Evolutionary conservation across 2,329 filamentous ascomycete species (phyloP), one percentile per base, ranked within the genome.

Genomic region (Fusarium bulbicola): DNA sequence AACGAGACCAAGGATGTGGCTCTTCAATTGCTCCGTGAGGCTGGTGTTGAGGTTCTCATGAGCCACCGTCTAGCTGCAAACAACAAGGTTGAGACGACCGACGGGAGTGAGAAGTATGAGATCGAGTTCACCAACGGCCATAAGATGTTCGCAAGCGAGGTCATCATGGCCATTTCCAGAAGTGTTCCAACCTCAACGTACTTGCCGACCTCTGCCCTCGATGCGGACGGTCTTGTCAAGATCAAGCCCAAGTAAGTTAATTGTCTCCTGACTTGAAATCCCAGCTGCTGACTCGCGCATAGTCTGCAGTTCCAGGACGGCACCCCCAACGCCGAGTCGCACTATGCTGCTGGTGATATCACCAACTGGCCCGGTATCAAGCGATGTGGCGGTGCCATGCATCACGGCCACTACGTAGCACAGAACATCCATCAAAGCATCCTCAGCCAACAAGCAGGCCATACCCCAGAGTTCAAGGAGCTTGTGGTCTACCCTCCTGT

Each of bases 351-450:
- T 30, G 93, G 93, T 21, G 93, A 95, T 78, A 84, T 93, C 21
- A 88, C 87, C 37, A 83, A 85, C 53, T 95, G 93, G 93, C 88
- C 91, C 0, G 93, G 92, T 47, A 94, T 95, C 83, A 95, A 94
- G 84, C 91, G 93, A 49, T 93, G 91, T 76, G 93, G 93, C 30
- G 89, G 86, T 21, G 93, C 93, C 39, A 93, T 95, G 87, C 89
- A 92, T 77, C 90, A 91, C 85, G 93, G 92, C 42, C 88, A 91
- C 76, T 85, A 87, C 68, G 88, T 88, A 7, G 92, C 90, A 12
- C 81, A 86, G 59, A 95, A 95, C 78, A 87, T 92, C 60, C 88
- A 93, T 81, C 88, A 92, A 81, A 82, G 85, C 30, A 89, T 93
- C 78, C 79, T 89, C 49, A 79, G 81, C 40, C 75, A 84, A 58